Conservation (phyloP, 2,329 filamentous ascomycete species). For the Pseudopithomyces maydicus region DNA sequence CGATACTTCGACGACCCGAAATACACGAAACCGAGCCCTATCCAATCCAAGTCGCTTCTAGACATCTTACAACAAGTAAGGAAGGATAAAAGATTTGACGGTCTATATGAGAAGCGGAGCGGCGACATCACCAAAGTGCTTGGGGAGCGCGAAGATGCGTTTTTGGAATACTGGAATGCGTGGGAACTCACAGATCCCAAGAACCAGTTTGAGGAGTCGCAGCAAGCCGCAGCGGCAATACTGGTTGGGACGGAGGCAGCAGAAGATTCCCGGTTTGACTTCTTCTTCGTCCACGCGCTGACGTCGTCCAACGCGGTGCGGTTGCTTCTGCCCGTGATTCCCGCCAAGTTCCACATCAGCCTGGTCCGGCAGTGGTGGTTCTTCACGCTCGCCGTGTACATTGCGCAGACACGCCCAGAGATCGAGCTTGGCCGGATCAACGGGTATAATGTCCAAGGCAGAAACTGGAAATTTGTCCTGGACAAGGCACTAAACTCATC, state of each 20-base stretch:
- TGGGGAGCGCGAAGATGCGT: slow-evolving; percentile 67
- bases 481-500: slow-evolving; percentile 71
- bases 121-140: slow-evolving; percentile 73
- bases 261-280: slow-evolving; percentile 67
- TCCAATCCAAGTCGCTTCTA: slow-evolving; percentile 65
- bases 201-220: slow-evolving; percentile 76
- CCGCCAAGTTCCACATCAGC: slow-evolving; percentile 70
- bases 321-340: slow-evolving; percentile 80
- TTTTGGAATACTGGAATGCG: slow-evolving; percentile 90
- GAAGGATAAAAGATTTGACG: slow-evolving; percentile 71
- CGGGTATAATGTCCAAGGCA: slow-evolving; percentile 63
- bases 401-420: slow-evolving; percentile 73
- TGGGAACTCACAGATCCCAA: slow-evolving; percentile 72
- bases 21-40: slow-evolving; percentile 69
- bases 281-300: slow-evolving; percentile 80
- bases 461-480: slow-evolving; percentile 78
- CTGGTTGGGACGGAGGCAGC: slow-evolving; percentile 58
- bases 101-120: slow-evolving; percentile 64
- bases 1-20: slow-evolving; percentile 72
- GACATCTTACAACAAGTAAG: slow-evolving; percentile 74
- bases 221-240: slow-evolving; percentile 62
- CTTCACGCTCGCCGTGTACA: slow-evolving; percentile 76
- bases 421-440: slow-evolving; percentile 70
- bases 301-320: slow-evolving; percentile 87
- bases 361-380: slow-evolving; percentile 91